Evolutionary conservation across 768 basidiomycete species (phyloP), one percentile per base, ranked within the genome.

Genomic region (Leccinum disarticulatum): DNA sequence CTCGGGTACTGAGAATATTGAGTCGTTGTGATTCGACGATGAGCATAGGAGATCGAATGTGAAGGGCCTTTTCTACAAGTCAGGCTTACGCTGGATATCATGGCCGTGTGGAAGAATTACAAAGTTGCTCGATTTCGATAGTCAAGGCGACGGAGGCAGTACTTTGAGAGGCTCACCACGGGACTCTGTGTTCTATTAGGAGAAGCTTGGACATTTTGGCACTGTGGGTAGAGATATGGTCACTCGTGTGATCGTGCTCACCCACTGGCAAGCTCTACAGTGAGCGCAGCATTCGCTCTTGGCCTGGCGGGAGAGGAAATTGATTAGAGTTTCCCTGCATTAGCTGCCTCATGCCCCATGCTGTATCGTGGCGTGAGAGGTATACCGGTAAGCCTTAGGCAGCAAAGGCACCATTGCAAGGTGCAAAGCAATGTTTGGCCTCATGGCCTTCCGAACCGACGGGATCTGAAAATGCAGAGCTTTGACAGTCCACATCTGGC

Each of bases 191-290:
- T 28, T 57, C 62, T 30, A 14, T 35, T 35, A 55, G 19, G 28
- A 73, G 59, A 15, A 76, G 68, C 30, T 69, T 66, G 69, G 91
- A 90, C 10, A 91, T 74, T 71, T 91, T 83, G 13, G 69, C 67
- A 8, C 91, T 85, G 64, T 80, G 87, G 14, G 90, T 90, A 3
- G 89, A 89, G 8, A 90, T 91, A 15, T 90, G 79, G 3, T 90
- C 89, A 17, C 88, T 88, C 86, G 92, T 65, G 82, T 83, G 57
- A 92, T 83, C 8, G 87, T 89, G 80, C 57, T 79, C 74, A 6
- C 90, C 91, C 56, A 83, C 9, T n/a, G 8, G 41, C n/a, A 19
- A 82, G 0, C 87, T 85, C 90, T 91, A 56, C 17, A 54, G 28
- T 47, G n/a, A 51, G 38, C 47, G 27, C 36, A 49, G 49, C 27